These are phyloP conservation scores for Rhizopogon vulgaris DNA, from an alignment of 768 basidiomycete species.

Conservation along the genomic window DNA sequence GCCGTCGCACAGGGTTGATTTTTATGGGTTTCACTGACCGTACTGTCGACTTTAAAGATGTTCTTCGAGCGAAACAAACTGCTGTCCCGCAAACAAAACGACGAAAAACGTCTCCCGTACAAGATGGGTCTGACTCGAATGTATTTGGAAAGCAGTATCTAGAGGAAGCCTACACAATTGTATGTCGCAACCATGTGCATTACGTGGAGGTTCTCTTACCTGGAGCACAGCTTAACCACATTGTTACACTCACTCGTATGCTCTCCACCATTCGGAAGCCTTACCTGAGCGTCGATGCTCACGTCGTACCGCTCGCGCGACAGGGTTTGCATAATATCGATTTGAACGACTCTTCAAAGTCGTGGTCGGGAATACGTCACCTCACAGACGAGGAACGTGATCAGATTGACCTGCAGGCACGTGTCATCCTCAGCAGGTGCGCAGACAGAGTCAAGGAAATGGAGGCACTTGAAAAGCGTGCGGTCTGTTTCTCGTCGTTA, in stretches of 20 bases:
- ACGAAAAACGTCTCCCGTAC: conserved; percentile 37
- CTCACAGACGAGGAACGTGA: conserved; percentile 90
- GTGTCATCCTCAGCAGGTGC: conserved; percentile 79
- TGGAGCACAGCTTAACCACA: conserved; percentile 57
- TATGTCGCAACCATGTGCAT: conserved; percentile 17
- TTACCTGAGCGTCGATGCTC: conserved; percentile 77
- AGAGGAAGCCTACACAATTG: conserved; percentile 71
- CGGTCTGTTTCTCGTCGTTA: conserved; percentile 25
- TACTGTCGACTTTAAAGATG: conserved; percentile 55
- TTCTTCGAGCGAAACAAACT: conserved; percentile 42
- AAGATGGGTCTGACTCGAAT: conserved; percentile 31
- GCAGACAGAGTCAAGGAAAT: conserved; percentile 83
- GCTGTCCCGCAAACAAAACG: conserved; percentile 41
- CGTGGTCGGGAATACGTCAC: conserved; percentile 61
- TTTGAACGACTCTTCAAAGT: conserved; percentile 40
- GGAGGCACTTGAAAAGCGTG: conserved; percentile 87
- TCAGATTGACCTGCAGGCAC: conserved; percentile 91
- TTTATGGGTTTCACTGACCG: conserved; percentile 54
- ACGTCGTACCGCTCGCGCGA: conserved; percentile 44
- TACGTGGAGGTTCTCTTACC: background rate
- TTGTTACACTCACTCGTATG: conserved; percentile 64
- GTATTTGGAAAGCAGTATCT: conserved; percentile 61
- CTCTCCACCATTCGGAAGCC: conserved; percentile 73
- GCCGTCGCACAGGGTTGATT: conserved; percentile 1
- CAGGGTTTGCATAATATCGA: conserved; percentile 50